Conservation (phyloP, 2,329 filamentous ascomycete species). For the Talaromyces sp. region DNA sequence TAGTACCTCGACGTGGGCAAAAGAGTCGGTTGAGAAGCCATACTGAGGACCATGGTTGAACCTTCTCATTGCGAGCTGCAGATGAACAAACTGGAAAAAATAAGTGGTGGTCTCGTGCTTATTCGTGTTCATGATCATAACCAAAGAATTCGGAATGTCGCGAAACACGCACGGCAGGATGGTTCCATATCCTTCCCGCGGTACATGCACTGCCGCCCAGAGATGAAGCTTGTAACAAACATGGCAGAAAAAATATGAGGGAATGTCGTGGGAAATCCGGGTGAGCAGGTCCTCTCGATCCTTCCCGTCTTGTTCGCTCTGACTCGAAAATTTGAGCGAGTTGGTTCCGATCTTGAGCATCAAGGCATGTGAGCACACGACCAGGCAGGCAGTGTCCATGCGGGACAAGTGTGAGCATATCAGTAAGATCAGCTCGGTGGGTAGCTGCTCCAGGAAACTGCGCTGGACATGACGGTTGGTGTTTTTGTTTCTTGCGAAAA, state of each 20-base stretch:
- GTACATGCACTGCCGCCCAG: neutral
- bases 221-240: neutral
- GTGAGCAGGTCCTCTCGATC: conserved; percentile 1
- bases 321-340: neutral
- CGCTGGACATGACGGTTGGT: neutral
- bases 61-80: conserved; percentile 3
- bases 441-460: conserved; percentile 1
- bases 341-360: conserved; percentile 1
- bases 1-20: conserved; percentile 1
- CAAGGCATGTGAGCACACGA: conserved; percentile 1
- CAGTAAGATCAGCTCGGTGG: conserved; percentile 1
- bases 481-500: neutral
- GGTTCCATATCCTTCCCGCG: neutral
- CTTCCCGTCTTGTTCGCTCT: neutral
- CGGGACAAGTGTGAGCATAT: conserved; percentile 1
- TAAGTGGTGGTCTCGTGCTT: neutral
- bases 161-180: neutral
- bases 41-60: conserved; percentile 1
- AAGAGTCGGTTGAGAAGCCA: neutral
- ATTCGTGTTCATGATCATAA: neutral
- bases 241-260: conserved; percentile 1
- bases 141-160: neutral
- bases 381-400: conserved; percentile 3
- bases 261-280: conserved; percentile 1
- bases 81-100: conserved; percentile 1